phyloP scores from a whole-genome alignment of 805 yeast species.

The Kuraishia ogatae region DNA sequence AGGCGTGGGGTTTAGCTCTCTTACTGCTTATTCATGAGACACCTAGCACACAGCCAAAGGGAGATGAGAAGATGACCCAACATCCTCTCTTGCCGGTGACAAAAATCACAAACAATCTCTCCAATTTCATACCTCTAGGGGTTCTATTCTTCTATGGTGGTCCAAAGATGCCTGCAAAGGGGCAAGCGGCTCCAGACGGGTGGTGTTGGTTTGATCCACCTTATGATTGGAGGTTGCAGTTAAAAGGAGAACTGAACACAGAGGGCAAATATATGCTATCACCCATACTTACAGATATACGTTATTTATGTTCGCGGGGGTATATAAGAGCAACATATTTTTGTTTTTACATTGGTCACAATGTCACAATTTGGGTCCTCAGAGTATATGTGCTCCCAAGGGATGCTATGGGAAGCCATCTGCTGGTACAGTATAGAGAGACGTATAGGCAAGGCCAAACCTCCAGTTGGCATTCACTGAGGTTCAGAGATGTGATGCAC shows the following conservation, averaged over 20 bases:
- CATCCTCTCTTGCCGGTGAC: constrained; percentile 1
- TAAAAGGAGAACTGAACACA: constrained; percentile 7
- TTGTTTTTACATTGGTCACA: constrained; percentile 2
- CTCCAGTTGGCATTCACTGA: constrained; percentile 24
- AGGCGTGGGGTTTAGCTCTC: background rate
- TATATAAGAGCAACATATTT: constrained; percentile 36
- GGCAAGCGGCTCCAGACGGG: constrained; percentile 28
- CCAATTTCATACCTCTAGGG: constrained; percentile 38
- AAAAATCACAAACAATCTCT: constrained; percentile 30
- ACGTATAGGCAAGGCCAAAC: constrained; percentile 23
- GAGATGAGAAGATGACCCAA: background rate
- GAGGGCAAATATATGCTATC: constrained; percentile 9
- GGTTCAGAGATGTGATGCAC: constrained; percentile 23
- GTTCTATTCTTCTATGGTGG: constrained; percentile 31
- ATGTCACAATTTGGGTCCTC: constrained; percentile 18
- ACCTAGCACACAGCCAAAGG: background rate
- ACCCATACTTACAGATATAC: constrained; percentile 26
- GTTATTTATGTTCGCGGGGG: constrained; percentile 32
- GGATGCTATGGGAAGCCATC: constrained; percentile 29
- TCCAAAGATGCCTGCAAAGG: constrained; percentile 31
- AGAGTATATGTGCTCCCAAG: constrained; percentile 41
- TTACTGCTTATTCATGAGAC: background rate
- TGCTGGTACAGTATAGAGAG: constrained; percentile 26
- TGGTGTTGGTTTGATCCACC: constrained; percentile 56
- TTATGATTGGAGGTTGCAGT: constrained; percentile 10